Base-by-base conservation (phyloP, 768 basidiomycete genomes). In the Amanita pallidorosea region DNA sequence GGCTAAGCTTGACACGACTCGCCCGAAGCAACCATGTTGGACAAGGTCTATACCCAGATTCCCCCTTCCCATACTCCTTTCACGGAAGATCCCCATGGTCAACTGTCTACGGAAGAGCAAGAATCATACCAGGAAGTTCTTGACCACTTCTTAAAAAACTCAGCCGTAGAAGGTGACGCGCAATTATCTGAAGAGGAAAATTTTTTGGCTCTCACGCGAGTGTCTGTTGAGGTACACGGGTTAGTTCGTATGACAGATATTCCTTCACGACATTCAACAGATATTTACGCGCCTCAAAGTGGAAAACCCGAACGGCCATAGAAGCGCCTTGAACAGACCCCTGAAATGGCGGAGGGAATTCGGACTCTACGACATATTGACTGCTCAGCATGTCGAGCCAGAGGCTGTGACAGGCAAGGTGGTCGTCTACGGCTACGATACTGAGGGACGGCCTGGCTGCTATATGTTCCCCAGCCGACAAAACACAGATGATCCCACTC, bases 341-440 rank as follows among this genome's bases (percentile, higher is more conserved):
- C 69, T 88, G 29, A 76, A 71, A 54, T 93, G 91, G 91, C 70
- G 90, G 45, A 74, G 89, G 31, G 86, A 88, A 49, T 92, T 74
- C 61, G 85, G 85, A 11, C 56, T 91, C 15, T 80, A 88, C 55
- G 78, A 83, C 56, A 51, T 64, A 25, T 62, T 89, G 60, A 79
- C 75, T 1, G 64, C 83, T 3, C 71, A 75, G 0, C 68, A 76
- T 54, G 79, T 95, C 55, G 83, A 86, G 56, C 79, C 81, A 15
- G 91, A 94, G 68, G 82, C 80, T 1, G 66, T 85, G 44, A 94
- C 90, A 4, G 92, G 92, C 29, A 94, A 95, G 66, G 75, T 81
- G 61, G 69, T 92, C 45, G 55, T 82, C 15, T 87, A 85, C 56
- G 92, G 91, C 4, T 90, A 77, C 60, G 89, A 92, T 62, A 64